These are phyloP conservation scores for Lentinula detonsa DNA, from an alignment of 768 basidiomycete genomes.

Conservation along the genomic window DNA sequence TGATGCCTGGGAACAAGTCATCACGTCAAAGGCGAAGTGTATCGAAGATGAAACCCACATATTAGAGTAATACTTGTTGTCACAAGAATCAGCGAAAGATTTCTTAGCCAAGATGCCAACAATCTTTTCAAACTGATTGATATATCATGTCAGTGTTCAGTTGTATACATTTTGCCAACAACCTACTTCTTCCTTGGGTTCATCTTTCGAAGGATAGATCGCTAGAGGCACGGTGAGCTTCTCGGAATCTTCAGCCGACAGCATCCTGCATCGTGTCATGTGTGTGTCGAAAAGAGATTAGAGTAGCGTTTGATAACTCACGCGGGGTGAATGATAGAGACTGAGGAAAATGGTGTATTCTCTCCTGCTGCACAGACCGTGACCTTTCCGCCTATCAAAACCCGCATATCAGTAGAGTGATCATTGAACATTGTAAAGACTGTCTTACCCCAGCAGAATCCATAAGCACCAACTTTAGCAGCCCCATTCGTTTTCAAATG, in stretches of 20 bases:
- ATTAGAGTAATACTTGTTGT: constrained; percentile 42
- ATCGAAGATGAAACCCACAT: constrained; percentile 25
- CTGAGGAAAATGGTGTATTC: constrained; percentile 39
- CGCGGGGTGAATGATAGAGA: constrained; percentile 55
- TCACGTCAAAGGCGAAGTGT: neutral
- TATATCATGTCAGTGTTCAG: neutral
- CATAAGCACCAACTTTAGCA: constrained; percentile 42
- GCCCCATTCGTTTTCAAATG: constrained; percentile 35
- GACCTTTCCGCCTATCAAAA: constrained; percentile 42
- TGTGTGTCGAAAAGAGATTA: neutral
- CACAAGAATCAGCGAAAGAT: constrained; percentile 40
- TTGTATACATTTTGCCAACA: neutral
- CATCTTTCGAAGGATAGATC: constrained; percentile 54
- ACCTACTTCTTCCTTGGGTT: constrained; percentile 49
- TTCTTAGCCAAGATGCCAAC: constrained; percentile 41
- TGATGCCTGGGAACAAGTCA: constrained; percentile 36
- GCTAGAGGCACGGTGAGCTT: constrained; percentile 47
- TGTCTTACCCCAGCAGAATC: constrained; percentile 52
- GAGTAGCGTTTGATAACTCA: constrained; percentile 19
- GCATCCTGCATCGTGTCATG: constrained; percentile 30
- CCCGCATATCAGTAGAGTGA: neutral
- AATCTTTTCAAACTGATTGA: constrained; percentile 43
- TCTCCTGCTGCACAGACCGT: constrained; percentile 31
- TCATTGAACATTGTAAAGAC: neutral
- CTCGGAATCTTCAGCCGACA: constrained; percentile 43